A percentile compares a stretch with the other conserved stretches of the same genome.
phyloP scores from a whole-genome alignment of 176 grass and related monocot species.

The Tillandsia leiboldiana region DNA sequence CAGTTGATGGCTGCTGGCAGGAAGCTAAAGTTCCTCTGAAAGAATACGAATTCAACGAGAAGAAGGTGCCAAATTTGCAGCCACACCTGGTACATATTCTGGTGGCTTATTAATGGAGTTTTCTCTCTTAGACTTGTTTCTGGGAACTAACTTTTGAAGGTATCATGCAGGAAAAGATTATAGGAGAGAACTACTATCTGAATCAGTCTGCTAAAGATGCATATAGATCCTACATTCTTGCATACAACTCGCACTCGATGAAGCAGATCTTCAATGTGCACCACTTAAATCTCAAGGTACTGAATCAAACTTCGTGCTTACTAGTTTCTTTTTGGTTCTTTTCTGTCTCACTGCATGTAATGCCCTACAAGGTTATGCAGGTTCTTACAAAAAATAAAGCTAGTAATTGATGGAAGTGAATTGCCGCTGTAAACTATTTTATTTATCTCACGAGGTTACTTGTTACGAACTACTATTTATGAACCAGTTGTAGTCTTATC shows the following conservation, averaged over 20 bases:
- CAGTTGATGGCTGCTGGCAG: conserved; percentile 21
- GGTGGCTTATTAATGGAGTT: neutral
- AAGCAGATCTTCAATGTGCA: conserved; percentile 92
- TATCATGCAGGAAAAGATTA: conserved; percentile 69
- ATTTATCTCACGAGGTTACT: too few relatives aligned
- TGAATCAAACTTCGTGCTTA: neutral
- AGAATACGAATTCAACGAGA: conserved; percentile 76
- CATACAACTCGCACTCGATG: conserved; percentile 91
- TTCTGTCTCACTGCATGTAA: too few relatives aligned
- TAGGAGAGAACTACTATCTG: conserved; percentile 73
- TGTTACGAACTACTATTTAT: too few relatives aligned
- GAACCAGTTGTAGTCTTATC: too few relatives aligned
- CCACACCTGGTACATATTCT: conserved; percentile 66
- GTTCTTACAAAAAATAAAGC: neutral
- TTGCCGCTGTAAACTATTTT: too few relatives aligned
- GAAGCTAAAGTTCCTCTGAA: conserved; percentile 82
- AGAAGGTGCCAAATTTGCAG: conserved; percentile 85
- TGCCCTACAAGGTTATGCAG: neutral
- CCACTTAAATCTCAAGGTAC: conserved; percentile 83
- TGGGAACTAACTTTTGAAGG: neutral
- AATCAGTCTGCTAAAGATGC: conserved; percentile 92
- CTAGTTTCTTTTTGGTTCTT: neutral
- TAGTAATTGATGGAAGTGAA: too few relatives aligned
- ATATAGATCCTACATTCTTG: conserved; percentile 73
- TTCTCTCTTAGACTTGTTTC: neutral